A percentile compares a stretch with the other conserved stretches of the same genome.
Conservation (phyloP, 768 basidiomycete genomes). For the Lenzites betulinus region DNA sequence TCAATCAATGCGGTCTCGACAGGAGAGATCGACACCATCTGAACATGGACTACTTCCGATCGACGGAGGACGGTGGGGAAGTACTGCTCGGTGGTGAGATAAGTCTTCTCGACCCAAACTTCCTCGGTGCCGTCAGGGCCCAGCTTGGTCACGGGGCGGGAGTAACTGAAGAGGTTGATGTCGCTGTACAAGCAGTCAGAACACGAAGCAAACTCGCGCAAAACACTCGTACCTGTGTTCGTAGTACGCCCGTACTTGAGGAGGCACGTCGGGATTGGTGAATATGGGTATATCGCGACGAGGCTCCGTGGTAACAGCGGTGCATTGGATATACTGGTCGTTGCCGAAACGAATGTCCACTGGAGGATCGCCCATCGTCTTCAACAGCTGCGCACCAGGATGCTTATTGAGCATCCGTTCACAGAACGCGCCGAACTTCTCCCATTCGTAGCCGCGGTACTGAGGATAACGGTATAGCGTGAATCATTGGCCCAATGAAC, state of each 20-base stretch:
- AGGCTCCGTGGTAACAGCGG: conserved; percentile 82
- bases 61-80: conserved; percentile 92
- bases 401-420: conserved; percentile 92
- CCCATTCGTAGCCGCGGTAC: conserved; percentile 96
- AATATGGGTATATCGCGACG: conserved; percentile 78
- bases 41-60: conserved; percentile 77
- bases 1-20: conserved; percentile 82
- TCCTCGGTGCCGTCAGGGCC: conserved; percentile 70
- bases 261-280: conserved; percentile 79
- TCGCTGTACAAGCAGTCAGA: conserved; percentile 47
- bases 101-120: conserved; percentile 88
- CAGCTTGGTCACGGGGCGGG: conserved; percentile 64
- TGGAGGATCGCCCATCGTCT: conserved; percentile 71
- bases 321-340: conserved; percentile 89
- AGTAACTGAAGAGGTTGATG: conserved; percentile 80
- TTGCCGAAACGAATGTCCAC: conserved; percentile 78
- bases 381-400: conserved; percentile 79
- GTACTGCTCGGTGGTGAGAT: conserved; percentile 80
- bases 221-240: conserved; percentile 66
- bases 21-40: conserved; percentile 80
- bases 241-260: conserved; percentile 81
- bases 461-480: conserved; percentile 31
- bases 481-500: not conserved
- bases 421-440: conserved; percentile 87
- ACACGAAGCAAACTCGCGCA: too few relatives aligned